These are phyloP conservation scores for Artemisia annua DNA, from an alignment of 129 eudicot species.

Conservation along the genomic window DNA sequence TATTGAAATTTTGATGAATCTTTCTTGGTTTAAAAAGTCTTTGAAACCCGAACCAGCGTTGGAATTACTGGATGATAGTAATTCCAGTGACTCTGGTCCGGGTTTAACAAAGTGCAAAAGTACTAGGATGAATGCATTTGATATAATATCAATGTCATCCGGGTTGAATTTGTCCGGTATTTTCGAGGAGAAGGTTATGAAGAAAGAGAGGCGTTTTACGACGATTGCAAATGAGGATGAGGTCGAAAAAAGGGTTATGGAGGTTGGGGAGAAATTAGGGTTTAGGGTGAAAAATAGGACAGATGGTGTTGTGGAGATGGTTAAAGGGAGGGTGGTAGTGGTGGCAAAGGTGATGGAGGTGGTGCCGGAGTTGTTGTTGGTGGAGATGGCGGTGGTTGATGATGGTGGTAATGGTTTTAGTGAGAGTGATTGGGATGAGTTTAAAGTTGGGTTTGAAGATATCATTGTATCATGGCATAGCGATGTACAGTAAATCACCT, in stretches of 20 bases:
- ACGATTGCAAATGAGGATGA: slow-evolving; percentile 34
- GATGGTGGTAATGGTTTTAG: slow-evolving; percentile 47
- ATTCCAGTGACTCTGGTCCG: slow-evolving; percentile 13
- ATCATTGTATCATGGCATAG: slow-evolving; percentile 48
- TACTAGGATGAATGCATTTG: slow-evolving; percentile 65
- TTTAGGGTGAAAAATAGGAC: slow-evolving; percentile 34
- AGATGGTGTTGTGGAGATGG: slow-evolving; percentile 35
- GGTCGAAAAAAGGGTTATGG: slow-evolving; percentile 52
- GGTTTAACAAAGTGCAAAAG: slow-evolving; percentile 7
- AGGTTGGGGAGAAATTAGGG: slow-evolving; percentile 57
- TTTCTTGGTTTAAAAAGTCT: slow-evolving; percentile 64
- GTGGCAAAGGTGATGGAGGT: slow-evolving; percentile 52
- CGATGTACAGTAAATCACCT: slow-evolving; percentile 38
- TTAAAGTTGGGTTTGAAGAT: slow-evolving; percentile 55
- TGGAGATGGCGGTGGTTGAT: slow-evolving; percentile 60
- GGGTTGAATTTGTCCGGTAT: slow-evolving; percentile 77
- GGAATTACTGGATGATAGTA: slow-evolving; percentile 25
- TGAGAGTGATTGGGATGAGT: slow-evolving; percentile 66
- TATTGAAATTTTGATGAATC: slow-evolving; percentile 42
- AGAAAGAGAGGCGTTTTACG: slow-evolving; percentile 57
- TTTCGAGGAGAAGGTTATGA: slow-evolving; percentile 40
- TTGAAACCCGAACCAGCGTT: slow-evolving; percentile 3
- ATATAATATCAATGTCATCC: slow-evolving; percentile 76
- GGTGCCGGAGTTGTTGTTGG: slow-evolving; percentile 60
- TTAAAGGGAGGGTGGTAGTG: slow-evolving; percentile 57